A percentile compares a stretch with the other conserved stretches of the same genome.
Conservation (phyloP, 2,329 filamentous ascomycete species). For the Byssothecium circinans region DNA sequence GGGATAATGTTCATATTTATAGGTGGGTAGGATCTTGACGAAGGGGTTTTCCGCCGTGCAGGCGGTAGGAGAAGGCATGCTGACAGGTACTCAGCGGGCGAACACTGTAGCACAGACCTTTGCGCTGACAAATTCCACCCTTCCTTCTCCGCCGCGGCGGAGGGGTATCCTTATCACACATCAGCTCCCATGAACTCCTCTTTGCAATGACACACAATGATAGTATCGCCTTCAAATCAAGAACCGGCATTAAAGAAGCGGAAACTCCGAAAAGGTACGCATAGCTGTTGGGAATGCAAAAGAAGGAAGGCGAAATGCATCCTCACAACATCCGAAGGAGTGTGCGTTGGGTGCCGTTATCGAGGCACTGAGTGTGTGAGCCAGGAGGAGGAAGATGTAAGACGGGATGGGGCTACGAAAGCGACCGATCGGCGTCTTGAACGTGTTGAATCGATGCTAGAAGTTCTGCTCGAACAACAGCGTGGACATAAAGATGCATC, state of each 20-base stretch:
- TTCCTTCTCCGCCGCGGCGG: no score
- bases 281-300: constrained; percentile 21
- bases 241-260: constrained; percentile 1
- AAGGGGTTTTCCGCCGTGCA: not conserved
- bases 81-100: not conserved
- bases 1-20: no score
- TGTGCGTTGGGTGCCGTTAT: constrained; percentile 12
- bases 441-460: constrained; percentile 7
- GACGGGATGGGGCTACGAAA: not conserved
- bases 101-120: no score
- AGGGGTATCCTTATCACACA: no score
- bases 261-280: constrained; percentile 19
- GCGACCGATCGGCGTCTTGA: not conserved
- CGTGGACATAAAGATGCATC: not conserved
- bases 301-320: constrained; percentile 15
- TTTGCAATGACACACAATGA: not conserved
- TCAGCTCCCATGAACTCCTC: no score
- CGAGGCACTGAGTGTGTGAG: constrained; percentile 12
- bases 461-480: constrained; percentile 1
- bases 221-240: not conserved
- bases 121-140: no score
- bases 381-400: constrained; percentile 7
- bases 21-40: not conserved
- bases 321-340: not conserved
- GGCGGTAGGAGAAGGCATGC: not conserved